Base-by-base conservation (phyloP, 768 basidiomycete species). In the Suillus spraguei region DNA sequence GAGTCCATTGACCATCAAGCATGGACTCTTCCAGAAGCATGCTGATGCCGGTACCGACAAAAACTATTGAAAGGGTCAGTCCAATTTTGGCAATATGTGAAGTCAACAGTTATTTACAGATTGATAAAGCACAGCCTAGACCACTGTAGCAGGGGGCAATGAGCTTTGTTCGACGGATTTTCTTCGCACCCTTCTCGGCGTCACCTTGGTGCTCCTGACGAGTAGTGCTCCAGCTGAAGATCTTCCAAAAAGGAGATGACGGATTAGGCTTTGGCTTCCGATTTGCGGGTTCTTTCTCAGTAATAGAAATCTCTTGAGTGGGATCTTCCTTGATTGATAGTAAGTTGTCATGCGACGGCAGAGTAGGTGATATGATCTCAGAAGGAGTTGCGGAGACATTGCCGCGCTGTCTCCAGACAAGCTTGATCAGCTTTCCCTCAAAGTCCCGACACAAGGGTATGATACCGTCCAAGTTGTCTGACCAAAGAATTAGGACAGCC, bases 401-500 rank as follows among this genome's bases (percentile, higher is more conserved):
- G 59, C 76, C 67, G 41, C 86, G 81, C 28, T 79, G 75, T 54
- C 81, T 76, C 92, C 93, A 94, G 60, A 95, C 89, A 69, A 90
- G 87, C 69, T 87, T 86, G 79, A 94, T 92, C 71, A 95, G 81
- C 67, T 87, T 88, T 32, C 86, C 82, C 66, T 92, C 88, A 69
- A 93, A 91, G 70, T 91, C 91, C 14, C 77, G 74, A 71, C 83
- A 87, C n/a, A 88, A 71, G 0, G 89, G 88, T 59, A 95, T 88
- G 67, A 96, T 90, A 65, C 78, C 80, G 71, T 95, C 92, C 42
- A 95, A 80, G 69, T 88, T 83, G 76, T 95, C 92, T 1, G 91
- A 86, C 94, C 94, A 96, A 22, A 91, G 86, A 28, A 95, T 82
- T 33, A 96, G 80, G 49, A 93, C 90, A 28, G 86, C 85, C 70